These are phyloP conservation scores for Talaromyces islandicus DNA, from an alignment of 2,329 filamentous ascomycete genomes.

Conservation along the genomic window DNA sequence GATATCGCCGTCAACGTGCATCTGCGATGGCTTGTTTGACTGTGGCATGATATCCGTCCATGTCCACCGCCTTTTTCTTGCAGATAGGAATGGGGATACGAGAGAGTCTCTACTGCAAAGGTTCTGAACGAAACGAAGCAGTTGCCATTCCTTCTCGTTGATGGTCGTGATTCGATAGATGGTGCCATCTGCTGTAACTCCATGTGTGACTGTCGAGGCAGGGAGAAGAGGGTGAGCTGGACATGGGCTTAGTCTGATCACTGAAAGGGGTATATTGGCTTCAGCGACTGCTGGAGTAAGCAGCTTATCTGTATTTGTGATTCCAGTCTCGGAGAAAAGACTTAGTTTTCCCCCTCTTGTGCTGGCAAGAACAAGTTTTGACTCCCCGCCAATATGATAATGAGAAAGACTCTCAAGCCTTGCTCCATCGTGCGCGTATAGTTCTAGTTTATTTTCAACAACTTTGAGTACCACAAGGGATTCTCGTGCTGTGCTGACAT, in stretches of 20 bases:
- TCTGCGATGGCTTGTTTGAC: slow-evolving; percentile 38
- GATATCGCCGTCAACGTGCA: slow-evolving; percentile 65
- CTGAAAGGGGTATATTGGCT: slow-evolving; percentile 29
- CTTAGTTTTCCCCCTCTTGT: slow-evolving; percentile 49
- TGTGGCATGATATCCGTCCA: slow-evolving; percentile 34
- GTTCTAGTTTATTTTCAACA: slow-evolving; percentile 24
- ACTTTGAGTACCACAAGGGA: slow-evolving; percentile 47
- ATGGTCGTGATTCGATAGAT: slow-evolving; percentile 66
- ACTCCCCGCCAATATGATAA: slow-evolving; percentile 31
- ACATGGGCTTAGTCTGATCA: slow-evolving; percentile 23
- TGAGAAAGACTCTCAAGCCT: slow-evolving; percentile 29
- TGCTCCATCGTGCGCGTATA: slow-evolving; percentile 29
- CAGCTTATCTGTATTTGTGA: slow-evolving; percentile 24
- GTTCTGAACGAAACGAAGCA: slow-evolving; percentile 70
- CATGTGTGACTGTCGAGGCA: slow-evolving; percentile 48
- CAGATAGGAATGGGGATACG: slow-evolving; percentile 47
- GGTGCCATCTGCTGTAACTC: slow-evolving; percentile 63
- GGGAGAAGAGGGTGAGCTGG: slow-evolving; percentile 14
- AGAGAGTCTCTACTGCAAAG: slow-evolving; percentile 48
- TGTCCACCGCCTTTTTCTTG: slow-evolving; percentile 21
- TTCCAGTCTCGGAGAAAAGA: slow-evolving; percentile 23
- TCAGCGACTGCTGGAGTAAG: slow-evolving; percentile 24
- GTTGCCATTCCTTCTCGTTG: slow-evolving; percentile 54
- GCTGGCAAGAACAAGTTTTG: slow-evolving; percentile 45
- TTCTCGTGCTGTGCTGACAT: slow-evolving; percentile 50